A percentile compares a stretch with the other conserved stretches of the same genome.
Evolutionary conservation across 2,329 filamentous ascomycete genomes (phyloP).

Genomic region (Albophoma yamanashiensis): DNA sequence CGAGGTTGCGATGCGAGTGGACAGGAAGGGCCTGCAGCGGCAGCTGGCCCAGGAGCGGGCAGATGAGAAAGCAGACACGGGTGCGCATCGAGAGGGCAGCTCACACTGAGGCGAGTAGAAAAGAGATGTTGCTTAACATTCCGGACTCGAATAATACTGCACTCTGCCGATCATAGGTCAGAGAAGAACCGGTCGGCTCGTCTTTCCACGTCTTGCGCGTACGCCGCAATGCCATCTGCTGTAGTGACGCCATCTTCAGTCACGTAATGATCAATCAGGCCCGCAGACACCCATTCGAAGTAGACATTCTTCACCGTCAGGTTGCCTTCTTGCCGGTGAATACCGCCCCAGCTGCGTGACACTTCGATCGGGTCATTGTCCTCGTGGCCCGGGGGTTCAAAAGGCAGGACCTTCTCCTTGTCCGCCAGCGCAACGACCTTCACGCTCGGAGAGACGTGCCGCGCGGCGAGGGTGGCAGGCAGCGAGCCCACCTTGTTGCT

Average conservation of each 20-base stretch:
- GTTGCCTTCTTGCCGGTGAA: neutral
- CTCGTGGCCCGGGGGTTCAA: constrained; percentile 30
- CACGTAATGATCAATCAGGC: constrained; percentile 41
- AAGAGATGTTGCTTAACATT: neutral
- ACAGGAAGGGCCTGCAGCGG: constrained; percentile 53
- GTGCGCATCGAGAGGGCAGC: neutral
- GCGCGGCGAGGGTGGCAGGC: constrained; percentile 44
- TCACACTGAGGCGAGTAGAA: neutral
- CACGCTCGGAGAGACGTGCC: constrained; percentile 30
- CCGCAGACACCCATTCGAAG: constrained; percentile 48
- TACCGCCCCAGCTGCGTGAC: constrained; percentile 2
- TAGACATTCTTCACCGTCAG: constrained; percentile 38
- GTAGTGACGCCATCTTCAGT: constrained; percentile 40
- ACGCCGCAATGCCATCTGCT: constrained; percentile 24
- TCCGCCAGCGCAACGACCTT: constrained; percentile 47
- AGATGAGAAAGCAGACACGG: constrained; percentile 8
- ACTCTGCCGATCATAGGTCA: constrained; percentile 18
- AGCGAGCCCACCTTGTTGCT: constrained; percentile 59
- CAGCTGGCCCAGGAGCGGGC: constrained; percentile 35
- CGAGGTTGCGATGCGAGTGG: constrained; percentile 57
- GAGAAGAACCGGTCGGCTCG: constrained; percentile 32
- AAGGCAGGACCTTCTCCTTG: constrained; percentile 44
- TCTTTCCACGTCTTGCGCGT: constrained; percentile 23
- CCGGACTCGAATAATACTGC: neutral
- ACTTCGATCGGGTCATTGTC: constrained; percentile 44